Percentiles rank a stretch among this genome's conserved stretches.
Conservation (phyloP, 2,329 filamentous ascomycete genomes). For the Fusarium nygamai region DNA sequence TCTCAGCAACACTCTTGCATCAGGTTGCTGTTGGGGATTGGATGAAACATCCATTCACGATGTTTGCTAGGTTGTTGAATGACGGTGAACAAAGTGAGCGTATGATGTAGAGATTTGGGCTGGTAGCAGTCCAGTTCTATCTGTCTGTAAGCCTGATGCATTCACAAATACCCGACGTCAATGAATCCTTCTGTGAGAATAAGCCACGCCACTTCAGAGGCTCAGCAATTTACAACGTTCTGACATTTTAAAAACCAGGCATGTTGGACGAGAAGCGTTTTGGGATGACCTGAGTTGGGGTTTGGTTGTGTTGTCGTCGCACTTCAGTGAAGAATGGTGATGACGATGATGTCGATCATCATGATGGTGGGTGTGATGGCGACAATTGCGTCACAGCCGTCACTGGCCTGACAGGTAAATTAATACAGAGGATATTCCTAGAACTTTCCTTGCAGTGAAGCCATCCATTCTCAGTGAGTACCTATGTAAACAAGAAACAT, state of each 20-base stretch:
- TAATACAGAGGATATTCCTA: not conserved
- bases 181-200: not conserved
- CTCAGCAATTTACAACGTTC: not conserved
- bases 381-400: conserved; percentile 31
- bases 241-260: conserved; percentile 4
- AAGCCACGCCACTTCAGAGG: not conserved
- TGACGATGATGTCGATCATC: conserved; percentile 35
- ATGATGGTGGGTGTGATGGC: conserved; percentile 19
- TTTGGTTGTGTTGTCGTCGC: not conserved
- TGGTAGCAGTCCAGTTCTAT: not conserved
- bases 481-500: not conserved
- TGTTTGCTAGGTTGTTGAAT: not conserved
- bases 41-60: not conserved
- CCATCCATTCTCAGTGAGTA: not conserved
- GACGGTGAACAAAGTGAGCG: conserved; percentile 25
- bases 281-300: not conserved
- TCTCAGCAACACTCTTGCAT: conserved; percentile 18
- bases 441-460: not conserved
- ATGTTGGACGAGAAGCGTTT: conserved; percentile 4
- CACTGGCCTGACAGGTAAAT: not conserved
- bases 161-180: not conserved
- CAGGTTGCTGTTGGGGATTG: conserved; percentile 9
- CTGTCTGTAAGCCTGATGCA: not conserved
- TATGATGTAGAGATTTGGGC: not conserved
- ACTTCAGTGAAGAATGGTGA: conserved; percentile 18